Percentiles rank a stretch among this genome's conserved stretches.
These are phyloP conservation scores for Shiraia sp. DNA, from an alignment of 2,329 filamentous ascomycete species.

Conservation along the genomic window DNA sequence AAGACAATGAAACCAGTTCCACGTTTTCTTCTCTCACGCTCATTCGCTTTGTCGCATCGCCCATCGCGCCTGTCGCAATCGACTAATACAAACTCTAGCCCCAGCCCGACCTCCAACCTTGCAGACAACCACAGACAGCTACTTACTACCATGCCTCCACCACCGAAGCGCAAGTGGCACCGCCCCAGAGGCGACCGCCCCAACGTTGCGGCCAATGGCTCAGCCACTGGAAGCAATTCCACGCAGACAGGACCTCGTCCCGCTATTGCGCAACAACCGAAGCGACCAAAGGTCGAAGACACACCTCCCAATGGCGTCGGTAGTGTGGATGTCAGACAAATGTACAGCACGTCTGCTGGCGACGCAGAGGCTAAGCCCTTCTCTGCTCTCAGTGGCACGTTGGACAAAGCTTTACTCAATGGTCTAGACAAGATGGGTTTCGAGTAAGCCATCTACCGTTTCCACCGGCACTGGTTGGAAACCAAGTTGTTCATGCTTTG, in stretches of 20 bases:
- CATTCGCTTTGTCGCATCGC: constrained; percentile 22
- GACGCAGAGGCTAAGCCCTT: constrained; percentile 29
- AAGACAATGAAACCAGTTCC: constrained; percentile 30
- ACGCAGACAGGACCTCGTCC: constrained; percentile 14
- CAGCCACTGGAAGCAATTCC: background rate
- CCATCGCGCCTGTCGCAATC: constrained; percentile 19
- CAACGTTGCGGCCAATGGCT: constrained; percentile 6
- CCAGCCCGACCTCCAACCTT: constrained; percentile 13
- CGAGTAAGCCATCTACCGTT: constrained; percentile 24
- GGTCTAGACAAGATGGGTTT: constrained; percentile 44
- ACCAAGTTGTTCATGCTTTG: background rate
- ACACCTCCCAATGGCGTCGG: constrained; percentile 6
- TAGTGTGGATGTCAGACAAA: constrained; percentile 25
- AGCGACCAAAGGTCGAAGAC: constrained; percentile 25
- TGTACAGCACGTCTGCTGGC: constrained; percentile 28
- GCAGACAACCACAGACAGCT: constrained; percentile 17
- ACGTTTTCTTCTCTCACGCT: constrained; percentile 21
- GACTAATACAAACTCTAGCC: constrained; percentile 23
- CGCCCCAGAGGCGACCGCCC: constrained; percentile 9
- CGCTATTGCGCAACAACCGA: constrained; percentile 24
- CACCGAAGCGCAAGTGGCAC: constrained; percentile 31
- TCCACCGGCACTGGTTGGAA: background rate
- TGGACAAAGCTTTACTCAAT: constrained; percentile 34
- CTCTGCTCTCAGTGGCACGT: constrained; percentile 27
- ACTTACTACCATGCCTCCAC: constrained; percentile 23